Evolutionary conservation across 257 asterid genomes (phyloP), one percentile per base, ranked within the genome.

Genomic region (Solanum chmielewskii): DNA sequence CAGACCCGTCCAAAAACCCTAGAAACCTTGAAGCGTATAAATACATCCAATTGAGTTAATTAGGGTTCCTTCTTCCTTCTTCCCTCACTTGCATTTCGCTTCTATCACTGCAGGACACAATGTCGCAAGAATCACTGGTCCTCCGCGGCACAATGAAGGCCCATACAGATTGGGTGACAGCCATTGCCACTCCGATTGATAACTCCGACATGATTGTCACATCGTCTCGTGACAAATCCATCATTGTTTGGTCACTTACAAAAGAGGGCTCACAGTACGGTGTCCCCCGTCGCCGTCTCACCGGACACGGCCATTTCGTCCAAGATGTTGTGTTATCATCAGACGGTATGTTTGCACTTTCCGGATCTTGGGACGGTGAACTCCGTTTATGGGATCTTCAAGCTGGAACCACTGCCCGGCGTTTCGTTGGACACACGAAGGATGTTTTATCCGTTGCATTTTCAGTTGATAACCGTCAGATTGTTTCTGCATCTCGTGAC

Each of bases 291-390:
- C 86, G 88, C 87, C 87, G 88, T 14, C 76, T 88, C 29, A 88
- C 90, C 49, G 90, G 90, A 45, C 98, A 95, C 89, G 88, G 92
- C 1, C 96, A 93, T 85, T 94, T 94, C 89, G 97, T 95, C 7
- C 91, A 95, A 88, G 98, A 95, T 88, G 98, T 95, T 16, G 97
- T 94, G 31, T 94, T 95, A 73, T 95, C 98, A 3, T 95, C 98
- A 80, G 98, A 95, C 84, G 97, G 98, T 16, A 95, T 93, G 90
- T 95, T 95, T 70, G 98, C 98, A 3, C 95, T 95, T 75, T 95
- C 98, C 81, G 98, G 98, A 21, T 93, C 97, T 27, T 95, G 98
- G 98, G 98, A 95, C 90, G 93, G 95, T 29, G 98, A 95, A 89
- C 95, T 94, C 86, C 97, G 98, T 71, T 94, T 95, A 64, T 95